Evolutionary conservation across 805 yeast species (phyloP), one percentile per base, ranked within the genome.

Genomic region (Candida morakotiae): DNA sequence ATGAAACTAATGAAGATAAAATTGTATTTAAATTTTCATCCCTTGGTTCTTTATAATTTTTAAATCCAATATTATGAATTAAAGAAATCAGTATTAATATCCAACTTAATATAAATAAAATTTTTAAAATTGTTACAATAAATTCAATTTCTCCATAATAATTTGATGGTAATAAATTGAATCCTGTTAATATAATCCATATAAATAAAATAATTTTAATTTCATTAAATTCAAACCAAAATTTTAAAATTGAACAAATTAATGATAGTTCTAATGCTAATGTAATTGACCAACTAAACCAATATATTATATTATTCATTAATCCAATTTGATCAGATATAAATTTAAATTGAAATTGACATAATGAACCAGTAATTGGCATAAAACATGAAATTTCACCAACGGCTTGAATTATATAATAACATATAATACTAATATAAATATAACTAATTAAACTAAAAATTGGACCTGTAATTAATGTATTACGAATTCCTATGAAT

Each of bases 41-140:
- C n/a, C 29, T 26, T 3, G 19, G 11, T 3, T 20, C 10, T n/a
- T 34, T 25, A 33, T 37, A 41, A 33, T 41, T 15, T 20, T 34
- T 20, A 22, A 41, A 41, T 5, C 45, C 45, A 21, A 21, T 28
- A 9, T 78, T 81, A 53, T 64, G 49, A 27, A 51, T 37, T 33
- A 46, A 79, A 13, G 9, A 23, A n/a, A 35, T 24, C n/a, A 7
- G 8, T 5, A 18, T 23, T 10, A 27, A 15, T 2, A 52, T 44
- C 58, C 58, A 53, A 14, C 29, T 31, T 15, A 46, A 15, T 5
- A 53, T 48, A 28, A 51, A 50, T 14, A 35, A 32, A 2, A 52
- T 46, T 36, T 53, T 52, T 14, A 52, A 26, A 28, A 49, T 34
- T 1, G 57, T 35, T 9, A 53, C 45, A 30, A 43, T 36, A 13